phyloP scores from a whole-genome alignment of 2,329 filamentous ascomycete genomes.

The Apiospora kogelbergensis region DNA sequence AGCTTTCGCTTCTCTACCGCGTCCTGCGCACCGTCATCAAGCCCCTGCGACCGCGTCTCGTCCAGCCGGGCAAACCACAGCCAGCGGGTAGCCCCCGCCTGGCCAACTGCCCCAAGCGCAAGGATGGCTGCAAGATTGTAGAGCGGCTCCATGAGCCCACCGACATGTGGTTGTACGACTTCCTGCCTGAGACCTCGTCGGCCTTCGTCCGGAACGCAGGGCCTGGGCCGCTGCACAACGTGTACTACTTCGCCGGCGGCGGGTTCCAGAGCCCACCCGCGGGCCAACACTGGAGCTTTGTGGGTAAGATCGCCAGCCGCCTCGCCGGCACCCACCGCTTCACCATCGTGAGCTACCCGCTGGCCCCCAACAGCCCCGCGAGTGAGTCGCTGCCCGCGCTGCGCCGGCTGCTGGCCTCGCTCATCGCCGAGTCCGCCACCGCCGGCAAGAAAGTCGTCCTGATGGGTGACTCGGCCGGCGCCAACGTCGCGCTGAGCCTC shows the following conservation, averaged over 20 bases:
- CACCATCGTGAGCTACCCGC: conserved; percentile 50
- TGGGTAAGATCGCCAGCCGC: conserved; percentile 43
- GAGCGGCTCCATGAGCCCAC: conserved; percentile 15
- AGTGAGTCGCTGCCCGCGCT: conserved; percentile 47
- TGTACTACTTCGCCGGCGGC: conserved; percentile 58
- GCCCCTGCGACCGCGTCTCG: conserved; percentile 20
- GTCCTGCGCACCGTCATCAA: conserved; percentile 17
- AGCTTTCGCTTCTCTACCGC: conserved; percentile 20
- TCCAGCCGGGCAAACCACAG: conserved; percentile 13
- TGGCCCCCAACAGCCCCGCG: conserved; percentile 54
- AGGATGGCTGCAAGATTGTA: conserved; percentile 14
- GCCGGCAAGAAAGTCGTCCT: conserved; percentile 45
- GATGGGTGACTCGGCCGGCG: conserved; percentile 49
- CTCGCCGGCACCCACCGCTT: conserved; percentile 35
- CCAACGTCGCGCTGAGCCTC: conserved; percentile 42
- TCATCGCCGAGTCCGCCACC: conserved; percentile 38
- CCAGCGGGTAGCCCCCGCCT: conserved; percentile 19
- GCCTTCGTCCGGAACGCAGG: conserved; percentile 19
- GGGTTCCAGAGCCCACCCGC: conserved; percentile 54
- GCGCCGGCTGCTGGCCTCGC: conserved; percentile 39
- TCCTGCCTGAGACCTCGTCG: conserved; percentile 9
- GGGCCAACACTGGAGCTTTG: conserved; percentile 51
- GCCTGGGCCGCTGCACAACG: conserved; percentile 7
- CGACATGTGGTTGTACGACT: conserved; percentile 21
- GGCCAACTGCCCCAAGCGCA: conserved; percentile 8